Conservation (phyloP, 371 early-diverging fungal species). For the Rhizopus microsporus region DNA sequence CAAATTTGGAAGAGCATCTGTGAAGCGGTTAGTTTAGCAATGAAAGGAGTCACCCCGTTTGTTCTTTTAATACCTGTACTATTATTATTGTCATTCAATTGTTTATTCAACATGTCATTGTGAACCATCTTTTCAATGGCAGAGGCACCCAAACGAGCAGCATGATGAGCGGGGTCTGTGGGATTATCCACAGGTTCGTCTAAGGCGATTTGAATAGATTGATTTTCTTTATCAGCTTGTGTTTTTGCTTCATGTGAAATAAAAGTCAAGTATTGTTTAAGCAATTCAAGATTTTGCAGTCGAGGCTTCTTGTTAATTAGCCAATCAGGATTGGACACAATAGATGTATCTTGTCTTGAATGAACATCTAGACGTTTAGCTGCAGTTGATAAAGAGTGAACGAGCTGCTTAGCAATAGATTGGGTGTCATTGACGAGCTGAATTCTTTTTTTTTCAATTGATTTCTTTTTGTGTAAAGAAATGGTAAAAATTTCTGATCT, state of each 20-base stretch:
- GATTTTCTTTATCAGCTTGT: neutral
- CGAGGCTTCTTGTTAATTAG: constrained; percentile 14
- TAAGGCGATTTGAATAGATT: neutral
- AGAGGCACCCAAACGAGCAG: constrained; percentile 20
- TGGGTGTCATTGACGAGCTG: constrained; percentile 4
- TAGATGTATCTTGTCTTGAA: neutral
- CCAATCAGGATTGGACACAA: constrained; percentile 27
- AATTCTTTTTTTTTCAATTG: neutral
- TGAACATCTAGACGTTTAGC: constrained; percentile 7
- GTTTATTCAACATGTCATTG: constrained; percentile 7
- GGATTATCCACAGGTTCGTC: neutral
- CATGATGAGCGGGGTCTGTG: neutral
- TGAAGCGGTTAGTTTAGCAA: neutral
- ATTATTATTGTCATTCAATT: neutral
- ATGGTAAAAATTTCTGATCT: constrained; percentile 12
- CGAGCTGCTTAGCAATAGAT: constrained; percentile 28
- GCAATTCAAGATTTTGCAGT: constrained; percentile 30
- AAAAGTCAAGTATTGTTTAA: constrained; percentile 42
- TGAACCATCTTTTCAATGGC: constrained; percentile 35
- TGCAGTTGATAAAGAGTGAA: constrained; percentile 26
- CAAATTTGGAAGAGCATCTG: neutral
- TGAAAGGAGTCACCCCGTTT: neutral
- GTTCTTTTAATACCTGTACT: neutral
- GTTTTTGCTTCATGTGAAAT: constrained; percentile 29
- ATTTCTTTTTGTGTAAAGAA: constrained; percentile 4